Base-by-base conservation (phyloP, 2,329 filamentous ascomycete genomes). In the Metarhizium robertsii region DNA sequence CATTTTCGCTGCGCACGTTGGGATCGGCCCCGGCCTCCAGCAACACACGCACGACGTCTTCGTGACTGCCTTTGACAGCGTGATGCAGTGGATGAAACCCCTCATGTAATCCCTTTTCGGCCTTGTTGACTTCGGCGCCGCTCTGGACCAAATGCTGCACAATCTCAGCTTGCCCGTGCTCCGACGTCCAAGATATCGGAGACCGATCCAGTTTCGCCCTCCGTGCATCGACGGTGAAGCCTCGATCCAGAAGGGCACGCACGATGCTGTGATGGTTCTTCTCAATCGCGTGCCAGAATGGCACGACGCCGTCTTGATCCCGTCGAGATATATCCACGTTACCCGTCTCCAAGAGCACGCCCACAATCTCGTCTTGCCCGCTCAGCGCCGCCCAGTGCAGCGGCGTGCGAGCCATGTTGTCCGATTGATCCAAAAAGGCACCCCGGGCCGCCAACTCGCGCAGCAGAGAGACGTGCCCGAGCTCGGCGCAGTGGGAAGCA, bases 401-500 rank as follows among this genome's bases (percentile, higher is more conserved):
- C 6, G 59, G 55, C 6, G 57, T 57, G 5, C 46, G 52, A 3
- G 38, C 38, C 20, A 42, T 11, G 14, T 55, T 30, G 18, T 60
- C 59, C 2, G 51, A 13, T 13, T 25, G 54, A 25, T 61, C 59
- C 50, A 57, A 8, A 34, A 46, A 42, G 0, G 53, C 55, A 1
- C 60, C 57, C 0, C 25, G 52, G 1, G 49, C 10, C 16, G 55
- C 54, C 2, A 62, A 46, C 10, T 8, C 20, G 34, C 32, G 34
- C 7, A 60, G 11, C 14, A 54, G 50, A 13, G 8, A 11, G 40
- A 55, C 38, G 29, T 52, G 20, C 2, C 60, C 60, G 18, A 55
- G 38, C 30, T 61, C 56, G 6, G 59, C 60, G 11, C 55, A 57
- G 34, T 59, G 42, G 1, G 59, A 61, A 32, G 56, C 43, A 46